These are phyloP conservation scores for Sporisorium scitamineum DNA, from an alignment of 1,284 basidiomycete species.

Conservation along the genomic window DNA sequence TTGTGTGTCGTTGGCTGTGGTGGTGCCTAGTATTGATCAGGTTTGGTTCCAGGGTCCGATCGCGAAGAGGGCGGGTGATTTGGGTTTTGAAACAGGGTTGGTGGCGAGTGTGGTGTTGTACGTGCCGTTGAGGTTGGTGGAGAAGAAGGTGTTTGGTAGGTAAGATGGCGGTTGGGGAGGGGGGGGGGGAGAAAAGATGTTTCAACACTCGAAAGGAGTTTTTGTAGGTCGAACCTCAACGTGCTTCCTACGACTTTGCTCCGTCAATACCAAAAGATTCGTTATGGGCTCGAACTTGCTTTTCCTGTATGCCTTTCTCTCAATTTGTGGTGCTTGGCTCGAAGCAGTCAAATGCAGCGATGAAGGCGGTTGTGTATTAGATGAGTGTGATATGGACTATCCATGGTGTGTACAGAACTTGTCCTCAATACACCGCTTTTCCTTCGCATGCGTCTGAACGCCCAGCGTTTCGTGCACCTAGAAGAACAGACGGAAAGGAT, in stretches of 20 bases:
- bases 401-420: neutral
- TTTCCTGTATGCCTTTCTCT: too few species aligned
- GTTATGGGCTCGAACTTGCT: neutral
- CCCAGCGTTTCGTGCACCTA: constrained; percentile 6
- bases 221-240: too few species aligned
- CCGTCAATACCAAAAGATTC: too few species aligned
- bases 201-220: neutral
- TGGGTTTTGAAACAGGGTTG: constrained; percentile 70
- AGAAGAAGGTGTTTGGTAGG: constrained; percentile 56
- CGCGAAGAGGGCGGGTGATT: constrained; percentile 64
- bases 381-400: neutral
- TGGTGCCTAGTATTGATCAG: constrained; percentile 68
- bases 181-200: too few species aligned
- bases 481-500: constrained; percentile 58
- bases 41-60: constrained; percentile 65
- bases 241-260: too few species aligned
- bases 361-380: neutral
- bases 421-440: neutral
- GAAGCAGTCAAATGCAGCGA: too few species aligned
- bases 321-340: too few species aligned
- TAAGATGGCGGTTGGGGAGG: neutral
- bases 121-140: constrained; percentile 61
- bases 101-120: constrained; percentile 64
- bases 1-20: constrained; percentile 58
- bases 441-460: neutral